A percentile compares a stretch with the other conserved stretches of the same genome.
Conservation (phyloP, 2,329 filamentous ascomycete genomes). For the Corinectria fuckeliana region DNA sequence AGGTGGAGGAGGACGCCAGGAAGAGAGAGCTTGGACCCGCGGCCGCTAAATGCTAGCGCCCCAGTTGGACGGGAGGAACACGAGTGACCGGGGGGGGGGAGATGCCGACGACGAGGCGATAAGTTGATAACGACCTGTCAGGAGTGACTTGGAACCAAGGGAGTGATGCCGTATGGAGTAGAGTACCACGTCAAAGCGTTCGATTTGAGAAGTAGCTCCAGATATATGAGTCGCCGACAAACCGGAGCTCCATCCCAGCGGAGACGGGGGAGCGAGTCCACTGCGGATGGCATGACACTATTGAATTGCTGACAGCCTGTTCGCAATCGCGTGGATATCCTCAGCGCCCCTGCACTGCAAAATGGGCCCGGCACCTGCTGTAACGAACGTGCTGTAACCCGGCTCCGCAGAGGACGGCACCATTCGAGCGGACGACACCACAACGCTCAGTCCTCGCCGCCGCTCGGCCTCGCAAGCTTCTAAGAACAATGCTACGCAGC, state of each 20-base stretch:
- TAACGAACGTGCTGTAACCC: not conserved
- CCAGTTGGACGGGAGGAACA: not conserved
- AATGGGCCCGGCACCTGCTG: not conserved
- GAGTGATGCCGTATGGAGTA: not conserved
- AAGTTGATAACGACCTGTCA: not conserved
- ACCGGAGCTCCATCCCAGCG: slow-evolving; percentile 4
- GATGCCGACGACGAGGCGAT: not conserved
- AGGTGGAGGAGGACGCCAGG: slow-evolving; percentile 6
- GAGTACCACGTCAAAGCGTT: not conserved
- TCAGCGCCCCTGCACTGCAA: not conserved
- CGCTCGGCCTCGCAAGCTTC: not conserved
- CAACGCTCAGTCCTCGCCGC: not conserved
- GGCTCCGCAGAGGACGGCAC: slow-evolving; percentile 6
- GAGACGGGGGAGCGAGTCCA: slow-evolving; percentile 11
- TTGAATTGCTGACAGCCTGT: slow-evolving; percentile 1
- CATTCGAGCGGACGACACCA: slow-evolving; percentile 3
- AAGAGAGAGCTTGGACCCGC: slow-evolving; percentile 17
- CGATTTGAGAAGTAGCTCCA: not conserved
- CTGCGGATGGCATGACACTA: slow-evolving; percentile 9
- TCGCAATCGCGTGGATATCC: too few relatives aligned
- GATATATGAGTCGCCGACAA: not conserved
- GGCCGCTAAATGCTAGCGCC: slow-evolving; percentile 17
- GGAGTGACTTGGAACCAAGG: not conserved
- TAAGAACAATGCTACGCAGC: not conserved
- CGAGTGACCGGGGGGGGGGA: too few relatives aligned